Evolutionary conservation across 129 eudicot genomes (phyloP).

Genomic region (Tanacetum coccineum): DNA sequence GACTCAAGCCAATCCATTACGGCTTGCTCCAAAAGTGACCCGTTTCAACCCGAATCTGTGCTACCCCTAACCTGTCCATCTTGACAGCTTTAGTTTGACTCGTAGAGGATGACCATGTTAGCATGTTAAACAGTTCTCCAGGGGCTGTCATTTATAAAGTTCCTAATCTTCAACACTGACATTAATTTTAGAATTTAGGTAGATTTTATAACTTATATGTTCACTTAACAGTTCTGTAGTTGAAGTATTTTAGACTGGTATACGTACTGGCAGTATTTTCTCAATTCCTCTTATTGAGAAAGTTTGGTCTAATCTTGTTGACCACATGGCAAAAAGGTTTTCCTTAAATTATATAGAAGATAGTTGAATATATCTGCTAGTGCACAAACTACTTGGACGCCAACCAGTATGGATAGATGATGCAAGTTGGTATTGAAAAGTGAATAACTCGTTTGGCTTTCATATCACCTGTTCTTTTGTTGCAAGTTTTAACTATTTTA

Average conservation of each 20-base stretch:
- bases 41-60: too few species aligned
- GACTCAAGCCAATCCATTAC: too few species aligned
- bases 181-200: neutral
- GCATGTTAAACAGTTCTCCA: too few species aligned
- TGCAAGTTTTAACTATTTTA: neutral
- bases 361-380: neutral
- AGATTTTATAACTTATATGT: neutral
- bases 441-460: neutral
- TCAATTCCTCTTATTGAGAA: slow-evolving; percentile 10
- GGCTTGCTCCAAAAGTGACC: too few species aligned
- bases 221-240: neutral
- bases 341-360: neutral
- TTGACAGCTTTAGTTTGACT: too few species aligned
- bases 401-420: neutral
- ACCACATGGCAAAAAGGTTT: neutral
- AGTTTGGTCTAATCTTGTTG: slow-evolving; percentile 1
- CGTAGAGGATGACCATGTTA: too few species aligned
- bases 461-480: slow-evolving; percentile 4
- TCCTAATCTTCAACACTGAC: neutral
- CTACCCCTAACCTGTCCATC: too few species aligned
- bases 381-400: neutral
- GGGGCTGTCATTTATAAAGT: too few species aligned
- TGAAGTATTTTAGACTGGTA: too few species aligned
- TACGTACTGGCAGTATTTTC: too few species aligned
- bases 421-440: neutral